Base-by-base conservation (phyloP, 2,329 filamentous ascomycete species). In the Colletotrichum destructivum region DNA sequence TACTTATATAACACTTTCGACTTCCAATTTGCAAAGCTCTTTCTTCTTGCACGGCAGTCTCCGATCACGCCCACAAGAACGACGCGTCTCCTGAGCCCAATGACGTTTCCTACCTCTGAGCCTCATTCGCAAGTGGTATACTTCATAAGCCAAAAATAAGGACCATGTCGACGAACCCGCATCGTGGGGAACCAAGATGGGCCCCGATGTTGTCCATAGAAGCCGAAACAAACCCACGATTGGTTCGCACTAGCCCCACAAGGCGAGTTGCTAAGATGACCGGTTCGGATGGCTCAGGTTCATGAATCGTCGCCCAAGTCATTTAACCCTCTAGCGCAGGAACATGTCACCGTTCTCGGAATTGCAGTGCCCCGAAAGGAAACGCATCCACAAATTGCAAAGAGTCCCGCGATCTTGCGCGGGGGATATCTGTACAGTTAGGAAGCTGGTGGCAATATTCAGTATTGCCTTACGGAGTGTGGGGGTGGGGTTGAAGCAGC, bases 401-500 rank as follows among this genome's bases (percentile, higher is more conserved):
- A 26, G 23, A 26, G 23, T 26, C 26, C 26, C 26, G 26, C 26
- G 26, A 26, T 26, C 26, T 26, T 26, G 26, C 3, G 3, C 26
- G 4, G 26, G 26, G 26, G 26, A 26, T 26, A 26, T 26, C 26
- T 26, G 3, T 26, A 26, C 26, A 26, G 26, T 4, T 26, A 26
- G 26, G 62, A 65, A 49, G 18, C 13, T 18, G 23, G 55, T 65
- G 18, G 42, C 23, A 21, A 56, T 47, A n/a, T 7, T n/a, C 9
- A 40, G 54, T 18, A 16, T 12, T 35, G 51, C 23, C 13, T 13
- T 18, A 26, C 51, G 40, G 51, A 65, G 51, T 56, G 62, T 57
- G 62, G 62, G 62, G 51, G 62, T 65, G 62, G 62, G 62, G 62
- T 65, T 56, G 62, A 65, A 65, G 62, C 62, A 26, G 26, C 26